phyloP scores from a whole-genome alignment of 495 filamentous ascomycete species.

The Diplogelasinospora grovesii region DNA sequence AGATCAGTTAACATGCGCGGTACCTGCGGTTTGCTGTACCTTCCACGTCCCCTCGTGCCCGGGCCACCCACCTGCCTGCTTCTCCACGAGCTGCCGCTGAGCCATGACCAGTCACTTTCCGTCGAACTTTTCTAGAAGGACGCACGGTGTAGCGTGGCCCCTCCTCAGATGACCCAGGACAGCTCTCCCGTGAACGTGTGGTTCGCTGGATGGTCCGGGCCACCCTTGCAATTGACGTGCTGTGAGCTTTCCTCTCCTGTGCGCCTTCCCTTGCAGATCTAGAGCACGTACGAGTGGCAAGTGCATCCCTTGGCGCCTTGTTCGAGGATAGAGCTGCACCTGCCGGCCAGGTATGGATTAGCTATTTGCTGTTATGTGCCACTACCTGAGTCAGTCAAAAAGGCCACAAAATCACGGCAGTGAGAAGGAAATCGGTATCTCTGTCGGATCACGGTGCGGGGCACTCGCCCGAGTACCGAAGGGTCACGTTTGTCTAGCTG shows the following conservation, averaged over 20 bases:
- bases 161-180: neutral
- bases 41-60: slow-evolving; percentile 14
- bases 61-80: slow-evolving; percentile 4
- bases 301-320: slow-evolving; percentile 7
- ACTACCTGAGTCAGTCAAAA: no score
- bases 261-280: slow-evolving; percentile 25
- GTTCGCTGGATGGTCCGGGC: slow-evolving; percentile 4
- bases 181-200: slow-evolving; percentile 1
- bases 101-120: slow-evolving; percentile 21
- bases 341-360: no score
- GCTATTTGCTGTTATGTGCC: no score
- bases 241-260: slow-evolving; percentile 17
- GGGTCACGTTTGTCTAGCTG: no score
- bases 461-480: no score
- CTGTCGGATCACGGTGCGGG: no score
- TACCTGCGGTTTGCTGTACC: no score
- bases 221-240: slow-evolving; percentile 14
- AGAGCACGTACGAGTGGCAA: slow-evolving; percentile 11
- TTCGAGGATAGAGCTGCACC: no score
- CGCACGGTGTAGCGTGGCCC: slow-evolving; percentile 21
- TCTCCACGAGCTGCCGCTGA: slow-evolving; percentile 20
- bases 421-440: no score
- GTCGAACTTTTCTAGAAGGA: slow-evolving; percentile 33
- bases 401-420: no score
- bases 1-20: no score